Evolutionary conservation across 306 rosid species (phyloP), one percentile per base, ranked within the genome.

Genomic region (Sphenostylis stenocarpa): DNA sequence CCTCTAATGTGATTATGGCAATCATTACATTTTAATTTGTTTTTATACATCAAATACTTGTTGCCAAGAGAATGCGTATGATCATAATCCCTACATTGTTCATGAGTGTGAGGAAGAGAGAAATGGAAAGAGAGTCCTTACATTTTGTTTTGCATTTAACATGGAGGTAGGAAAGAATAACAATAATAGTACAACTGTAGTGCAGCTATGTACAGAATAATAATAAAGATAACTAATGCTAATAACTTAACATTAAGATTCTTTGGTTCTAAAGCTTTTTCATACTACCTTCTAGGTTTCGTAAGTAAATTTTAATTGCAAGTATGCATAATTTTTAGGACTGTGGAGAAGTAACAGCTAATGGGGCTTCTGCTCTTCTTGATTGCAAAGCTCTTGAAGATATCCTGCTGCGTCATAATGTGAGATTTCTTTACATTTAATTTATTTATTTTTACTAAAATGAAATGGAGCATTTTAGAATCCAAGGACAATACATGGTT

Each of bases 341-440:
- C 7, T 90, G 96, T 79, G 97, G 97, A 79, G 76, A 77, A 83
- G 81, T 90, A 60, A 93, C 97, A 47, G 77, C 86, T 66, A 80
- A 77, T 45, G 97, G 97, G 80, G 77, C 85, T 79, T 81, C 88
- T 68, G 89, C 86, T 49, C 94, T 93, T 74, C 83, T 88, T 48
- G 76, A 83, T 31, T 93, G 96, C 86, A 76, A 55, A 76, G 96
- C 97, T 80, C 88, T 93, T 63, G 96, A 93, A 86, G 96, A 93
- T 89, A 86, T 93, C 62, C 43, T 86, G 80, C 80, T 93, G 85
- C 92, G 91, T 41, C 97, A 93, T 85, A 93, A 87, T 68, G 97
- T 93, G 88, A 82, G 97, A 51, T 75, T 79, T 77, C 69, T 64
- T 3, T 49, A 26, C 0, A 21, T 33, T 45, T 53, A 10, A 75